A percentile compares a stretch with the other conserved stretches of the same genome.
Conservation (phyloP, 192 early-diverging fungal species). For the Backusella macrospora region DNA sequence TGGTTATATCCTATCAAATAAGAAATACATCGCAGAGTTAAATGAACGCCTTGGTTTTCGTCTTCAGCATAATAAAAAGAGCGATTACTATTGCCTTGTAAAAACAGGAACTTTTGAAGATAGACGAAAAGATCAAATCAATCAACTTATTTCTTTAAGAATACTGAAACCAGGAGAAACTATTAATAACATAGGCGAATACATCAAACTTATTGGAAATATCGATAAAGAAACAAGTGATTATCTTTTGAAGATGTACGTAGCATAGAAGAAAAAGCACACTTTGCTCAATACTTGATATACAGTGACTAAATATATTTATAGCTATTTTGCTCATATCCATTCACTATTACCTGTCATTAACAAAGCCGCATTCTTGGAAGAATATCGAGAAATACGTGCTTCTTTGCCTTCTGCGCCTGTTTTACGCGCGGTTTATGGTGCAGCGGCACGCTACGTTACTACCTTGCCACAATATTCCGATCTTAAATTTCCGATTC, state of each 20-base stretch:
- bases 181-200: slow-evolving; percentile 22
- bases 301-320: too few relatives aligned
- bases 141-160: neutral
- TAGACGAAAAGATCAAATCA: slow-evolving; percentile 21
- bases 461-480: slow-evolving; percentile 17
- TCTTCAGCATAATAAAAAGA: neutral
- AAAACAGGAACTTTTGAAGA: slow-evolving; percentile 24
- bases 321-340: slow-evolving; percentile 63
- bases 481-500: neutral
- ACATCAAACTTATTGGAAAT: slow-evolving; percentile 31
- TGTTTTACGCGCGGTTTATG: slow-evolving; percentile 38
- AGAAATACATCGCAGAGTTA: neutral
- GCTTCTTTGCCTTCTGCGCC: slow-evolving; percentile 32
- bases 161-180: neutral
- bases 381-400: slow-evolving; percentile 34
- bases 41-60: slow-evolving; percentile 14
- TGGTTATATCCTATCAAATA: slow-evolving; percentile 1
- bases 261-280: neutral
- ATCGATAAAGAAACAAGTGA: slow-evolving; percentile 29
- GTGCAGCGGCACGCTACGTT: slow-evolving; percentile 36
- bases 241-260: slow-evolving; percentile 35
- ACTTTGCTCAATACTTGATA: neutral
- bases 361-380: slow-evolving; percentile 63
- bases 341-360: slow-evolving; percentile 74
- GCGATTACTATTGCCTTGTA: slow-evolving; percentile 16